These are phyloP conservation scores for Syzygium aqueum DNA, from an alignment of 345 rosid species.

Conservation along the genomic window DNA sequence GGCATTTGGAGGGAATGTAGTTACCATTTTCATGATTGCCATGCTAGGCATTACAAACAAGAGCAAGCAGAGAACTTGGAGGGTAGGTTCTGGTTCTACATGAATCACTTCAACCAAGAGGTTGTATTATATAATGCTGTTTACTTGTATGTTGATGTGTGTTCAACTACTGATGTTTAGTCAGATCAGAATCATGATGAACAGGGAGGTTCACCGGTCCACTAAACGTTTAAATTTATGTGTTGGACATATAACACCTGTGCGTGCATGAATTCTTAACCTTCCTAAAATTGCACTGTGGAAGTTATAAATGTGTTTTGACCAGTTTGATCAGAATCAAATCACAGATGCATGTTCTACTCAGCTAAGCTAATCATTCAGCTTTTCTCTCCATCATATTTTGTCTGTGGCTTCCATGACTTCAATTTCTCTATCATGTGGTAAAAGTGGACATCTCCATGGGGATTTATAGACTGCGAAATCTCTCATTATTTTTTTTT, in stretches of 20 bases:
- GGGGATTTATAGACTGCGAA: not conserved
- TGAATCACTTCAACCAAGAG: not conserved
- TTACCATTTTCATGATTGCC: conserved; percentile 38
- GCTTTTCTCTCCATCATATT: not conserved
- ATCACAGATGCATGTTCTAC: not conserved
- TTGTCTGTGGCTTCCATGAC: not conserved
- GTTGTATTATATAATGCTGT: not conserved
- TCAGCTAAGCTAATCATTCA: not conserved
- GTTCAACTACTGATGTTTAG: not conserved
- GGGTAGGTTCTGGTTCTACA: conserved; percentile 24
- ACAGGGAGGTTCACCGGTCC: not conserved
- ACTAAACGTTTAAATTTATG: not conserved
- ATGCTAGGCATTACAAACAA: conserved; percentile 34
- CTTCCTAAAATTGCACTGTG: not conserved
- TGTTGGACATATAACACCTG: not conserved
- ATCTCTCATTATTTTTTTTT: not conserved
- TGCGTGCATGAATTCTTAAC: not conserved
- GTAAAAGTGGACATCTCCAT: not conserved
- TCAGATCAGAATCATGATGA: not conserved
- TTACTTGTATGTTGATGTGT: not conserved
- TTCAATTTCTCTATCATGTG: not conserved
- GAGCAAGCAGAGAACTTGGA: conserved; percentile 14
- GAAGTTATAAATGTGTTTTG: not conserved
- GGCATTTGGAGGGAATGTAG: conserved; percentile 49
- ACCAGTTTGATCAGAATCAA: not conserved